Base-by-base conservation (phyloP, 331 rosid species). In the Pyracantha coccinea region DNA sequence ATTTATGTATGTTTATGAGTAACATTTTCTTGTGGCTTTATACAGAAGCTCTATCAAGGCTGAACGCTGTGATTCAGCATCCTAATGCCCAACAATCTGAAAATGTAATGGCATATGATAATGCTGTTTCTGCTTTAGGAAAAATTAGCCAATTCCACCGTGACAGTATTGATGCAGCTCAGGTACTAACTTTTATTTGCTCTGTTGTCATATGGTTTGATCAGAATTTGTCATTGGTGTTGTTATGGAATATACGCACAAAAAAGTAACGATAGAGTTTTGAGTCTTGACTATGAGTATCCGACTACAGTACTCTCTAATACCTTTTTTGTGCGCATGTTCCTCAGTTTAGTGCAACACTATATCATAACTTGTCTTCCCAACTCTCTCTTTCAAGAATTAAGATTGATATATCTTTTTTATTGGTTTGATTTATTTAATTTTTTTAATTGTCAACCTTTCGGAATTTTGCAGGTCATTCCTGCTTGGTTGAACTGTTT, bases 101-200 rank as follows among this genome's bases (percentile, higher is more conserved):
- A 75, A 88, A 88, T 53, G 75, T 88, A 65, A 90, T 90, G 92
- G 91, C 96, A 53, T 83, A 88, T 71, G 96, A 88, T 72, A 86
- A 90, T 77, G 91, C 91, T 28, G 89, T 90, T 80, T 90, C 96
- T 62, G 91, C 96, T 67, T 81, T 90, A 71, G 96, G 96, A 41
- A 90, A 90, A 84, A 90, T 90, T 75, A 81, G 90, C 77, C 91
- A 86, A 80, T 90, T 86, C 78, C 92, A 90, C 41, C 91, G 88
- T 73, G 92, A 83, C 73, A 76, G 89, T 70, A 84, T 90, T 79
- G 86, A 86, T 90, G 90, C 85, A 31, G 7, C 85, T 17, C 91
- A 90, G 96, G 96, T 90, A 86, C 55, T 5, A 7, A n/a, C 69
- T 33, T 62, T 50, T 27, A 9, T 1, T 69, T n/a, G 17, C 5